Base-by-base conservation (phyloP, 1,284 basidiomycete genomes). In the Chalciporus sp. region DNA sequence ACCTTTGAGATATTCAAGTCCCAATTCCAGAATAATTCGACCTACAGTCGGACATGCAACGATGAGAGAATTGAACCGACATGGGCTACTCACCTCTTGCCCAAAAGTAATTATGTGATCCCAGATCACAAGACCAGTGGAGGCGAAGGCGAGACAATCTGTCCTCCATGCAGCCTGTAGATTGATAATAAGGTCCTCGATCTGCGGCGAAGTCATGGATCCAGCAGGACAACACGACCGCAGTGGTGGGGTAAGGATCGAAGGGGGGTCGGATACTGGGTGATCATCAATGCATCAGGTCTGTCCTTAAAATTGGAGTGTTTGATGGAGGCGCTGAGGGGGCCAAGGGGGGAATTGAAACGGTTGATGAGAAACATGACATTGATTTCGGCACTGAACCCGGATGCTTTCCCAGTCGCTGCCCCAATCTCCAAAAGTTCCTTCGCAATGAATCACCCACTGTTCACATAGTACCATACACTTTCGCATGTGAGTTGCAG, bases 81-180 rank as follows among this genome's bases (percentile, higher is more conserved):
- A n/a, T n/a, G 42, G 7, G 9, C 2, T 28, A 29, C 53, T 41
- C n/a, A 56, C 54, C 41, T 56, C 54, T 14, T 56, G 29, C 4
- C 42, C 53, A 8, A 56, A 56, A 19, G 54, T 56, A 26, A 49
- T 55, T 4, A 55, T 16, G 45, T 56, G 53, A 37, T 56, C 54
- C 31, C 55, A 56, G 19, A 56, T 19, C 10, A 56, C 26, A 10
- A 56, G 47, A 39, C 17, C 29, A 1, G 29, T 28, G 9, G 54
- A 48, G 17, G 45, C 52, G 31, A 47, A 14, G 17, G 43, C 26
- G 9, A 48, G 9, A 31, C 28, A 45, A 12, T 45, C 23, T 7
- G 44, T 45, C 17, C 27, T 19, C 44, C 44, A 31, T 20, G 28
- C 29, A 20, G 44, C 44, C 26, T 31, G 11, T 31, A 45, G 16